phyloP scores from a whole-genome alignment of 225 moss, liverwort and hornwort species.

The Rhytidiadelphus loreus region DNA sequence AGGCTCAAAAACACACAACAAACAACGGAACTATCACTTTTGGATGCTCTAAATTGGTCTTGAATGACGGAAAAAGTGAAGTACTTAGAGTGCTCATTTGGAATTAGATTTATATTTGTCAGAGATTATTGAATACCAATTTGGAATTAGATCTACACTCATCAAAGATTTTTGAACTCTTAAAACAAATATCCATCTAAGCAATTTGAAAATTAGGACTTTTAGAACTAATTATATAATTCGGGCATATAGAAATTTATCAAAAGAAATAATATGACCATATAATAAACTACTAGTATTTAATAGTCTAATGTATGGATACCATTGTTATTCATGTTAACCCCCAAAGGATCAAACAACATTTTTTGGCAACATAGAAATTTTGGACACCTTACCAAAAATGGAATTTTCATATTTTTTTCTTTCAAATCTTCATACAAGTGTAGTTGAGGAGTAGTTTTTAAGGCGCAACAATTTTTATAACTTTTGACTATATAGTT shows the following conservation, averaged over 20 bases:
- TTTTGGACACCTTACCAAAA: too few relatives aligned
- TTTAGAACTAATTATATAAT: not conserved
- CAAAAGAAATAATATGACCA: not conserved
- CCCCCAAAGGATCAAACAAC: too few relatives aligned
- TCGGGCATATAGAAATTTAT: not conserved
- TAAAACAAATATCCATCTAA: not conserved
- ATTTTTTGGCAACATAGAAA: too few relatives aligned
- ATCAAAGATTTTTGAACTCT: not conserved
- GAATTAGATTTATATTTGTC: not conserved
- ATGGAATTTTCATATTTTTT: too few relatives aligned
- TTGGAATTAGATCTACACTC: not conserved
- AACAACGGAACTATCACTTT: too few relatives aligned
- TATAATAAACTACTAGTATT: not conserved
- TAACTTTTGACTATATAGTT: too few relatives aligned
- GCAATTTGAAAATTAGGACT: not conserved
- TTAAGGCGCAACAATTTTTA: too few relatives aligned
- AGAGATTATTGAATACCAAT: not conserved
- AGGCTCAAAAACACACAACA: not conserved
- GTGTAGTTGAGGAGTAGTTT: too few relatives aligned
- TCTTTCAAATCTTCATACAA: too few relatives aligned
- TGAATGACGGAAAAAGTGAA: fast-evolving
- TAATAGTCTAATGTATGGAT: too few relatives aligned
- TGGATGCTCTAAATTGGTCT: not conserved
- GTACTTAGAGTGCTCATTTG: fast-evolving
- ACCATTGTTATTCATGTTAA: too few relatives aligned